Evolutionary conservation across 2,329 filamentous ascomycete species (phyloP).

Genomic region (Fusarium goolgardi): DNA sequence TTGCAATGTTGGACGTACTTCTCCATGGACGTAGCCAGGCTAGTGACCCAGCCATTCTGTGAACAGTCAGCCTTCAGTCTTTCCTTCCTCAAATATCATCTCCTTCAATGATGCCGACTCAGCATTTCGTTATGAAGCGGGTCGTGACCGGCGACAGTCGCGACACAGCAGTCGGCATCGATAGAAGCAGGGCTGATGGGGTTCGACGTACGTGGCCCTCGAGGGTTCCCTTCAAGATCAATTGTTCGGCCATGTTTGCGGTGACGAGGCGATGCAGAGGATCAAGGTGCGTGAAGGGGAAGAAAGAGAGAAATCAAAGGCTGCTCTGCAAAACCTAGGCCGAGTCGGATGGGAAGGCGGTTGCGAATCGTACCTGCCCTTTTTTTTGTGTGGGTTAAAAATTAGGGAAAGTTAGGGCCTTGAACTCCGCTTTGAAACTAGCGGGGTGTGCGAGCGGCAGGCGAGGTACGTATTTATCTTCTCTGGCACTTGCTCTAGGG

Average conservation of each 20-base stretch:
- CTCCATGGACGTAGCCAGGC: conserved; percentile 97
- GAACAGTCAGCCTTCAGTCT: conserved; percentile 45
- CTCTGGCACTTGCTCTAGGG: background rate
- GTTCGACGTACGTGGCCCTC: conserved; percentile 85
- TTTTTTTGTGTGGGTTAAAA: conserved; percentile 65
- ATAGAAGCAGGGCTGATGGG: conserved; percentile 30
- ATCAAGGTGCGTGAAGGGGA: conserved; percentile 53
- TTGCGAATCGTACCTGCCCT: conserved; percentile 52
- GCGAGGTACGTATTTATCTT: conserved; percentile 14
- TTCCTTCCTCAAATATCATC: conserved; percentile 13
- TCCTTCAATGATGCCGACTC: conserved; percentile 24
- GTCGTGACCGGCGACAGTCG: conserved; percentile 31
- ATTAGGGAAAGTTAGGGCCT: conserved; percentile 58
- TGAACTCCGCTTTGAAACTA: conserved; percentile 39
- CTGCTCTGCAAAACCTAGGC: conserved; percentile 49
- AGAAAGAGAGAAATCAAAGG: conserved; percentile 48
- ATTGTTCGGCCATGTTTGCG: conserved; percentile 85
- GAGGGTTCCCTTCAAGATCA: conserved; percentile 96
- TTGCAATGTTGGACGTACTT: conserved; percentile 72
- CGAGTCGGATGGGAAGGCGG: conserved; percentile 46
- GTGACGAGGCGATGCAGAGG: conserved; percentile 57
- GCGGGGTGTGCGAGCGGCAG: conserved; percentile 5
- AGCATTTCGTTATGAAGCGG: conserved; percentile 29
- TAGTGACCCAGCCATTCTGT: conserved; percentile 97
- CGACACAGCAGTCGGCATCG: conserved; percentile 36